Conservation (phyloP, 345 rosid species). For the Populus ilicifolia region DNA sequence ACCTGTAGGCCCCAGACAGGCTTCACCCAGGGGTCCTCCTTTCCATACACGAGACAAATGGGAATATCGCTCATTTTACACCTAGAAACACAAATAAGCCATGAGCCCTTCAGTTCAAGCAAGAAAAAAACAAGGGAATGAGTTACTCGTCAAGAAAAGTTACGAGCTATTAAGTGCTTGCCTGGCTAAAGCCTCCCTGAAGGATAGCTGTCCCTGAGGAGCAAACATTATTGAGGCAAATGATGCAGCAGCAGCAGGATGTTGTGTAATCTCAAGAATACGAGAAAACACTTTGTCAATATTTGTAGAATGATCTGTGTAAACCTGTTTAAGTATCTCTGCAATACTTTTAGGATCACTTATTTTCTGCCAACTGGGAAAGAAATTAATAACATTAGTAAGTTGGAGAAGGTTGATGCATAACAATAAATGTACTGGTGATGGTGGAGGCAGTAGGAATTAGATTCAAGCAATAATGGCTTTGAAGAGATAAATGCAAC, state of each 20-base stretch:
- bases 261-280: conserved; percentile 69
- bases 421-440: not conserved
- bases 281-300: conserved; percentile 76
- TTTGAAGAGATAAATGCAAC: not conserved
- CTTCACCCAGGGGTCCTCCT: conserved; percentile 95
- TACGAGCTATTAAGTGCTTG: conserved; percentile 13
- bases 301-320: conserved; percentile 75
- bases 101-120: conserved; percentile 6
- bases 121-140: not conserved
- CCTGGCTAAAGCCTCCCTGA: conserved; percentile 62
- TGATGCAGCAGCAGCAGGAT: conserved; percentile 95
- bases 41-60: conserved; percentile 83
- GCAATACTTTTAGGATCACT: conserved; percentile 83
- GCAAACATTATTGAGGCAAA: conserved; percentile 92
- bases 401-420: not conserved
- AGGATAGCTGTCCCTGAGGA: conserved; percentile 74
- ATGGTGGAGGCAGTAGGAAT: not conserved
- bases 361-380: conserved; percentile 80
- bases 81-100: conserved; percentile 34
- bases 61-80: conserved; percentile 54
- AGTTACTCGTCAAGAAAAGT: not conserved
- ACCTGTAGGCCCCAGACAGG: conserved; percentile 87
- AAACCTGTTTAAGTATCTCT: conserved; percentile 80
- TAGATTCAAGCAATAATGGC: not conserved
- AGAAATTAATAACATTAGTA: not conserved